phyloP scores from a whole-genome alignment of 176 grass and related monocot genomes.

The Triticum monococcum region DNA sequence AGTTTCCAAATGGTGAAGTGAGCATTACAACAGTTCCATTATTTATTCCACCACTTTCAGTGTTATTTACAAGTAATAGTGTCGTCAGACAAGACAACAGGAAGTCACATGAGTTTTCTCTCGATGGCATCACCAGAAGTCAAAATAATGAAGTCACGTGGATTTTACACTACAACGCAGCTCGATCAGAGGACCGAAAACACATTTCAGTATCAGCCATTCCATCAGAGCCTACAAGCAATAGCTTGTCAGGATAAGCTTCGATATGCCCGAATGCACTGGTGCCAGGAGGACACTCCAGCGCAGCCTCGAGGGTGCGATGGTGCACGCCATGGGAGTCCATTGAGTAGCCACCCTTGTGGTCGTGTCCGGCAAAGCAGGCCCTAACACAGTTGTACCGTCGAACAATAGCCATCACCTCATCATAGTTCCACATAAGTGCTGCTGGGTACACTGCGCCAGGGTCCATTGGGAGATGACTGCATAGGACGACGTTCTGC shows the following conservation, averaged over 20 bases:
- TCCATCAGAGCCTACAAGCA: constrained; percentile 71
- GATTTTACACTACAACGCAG: not conserved
- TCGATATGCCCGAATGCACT: constrained; percentile 65
- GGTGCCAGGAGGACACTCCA: constrained; percentile 82
- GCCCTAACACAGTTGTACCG: constrained; percentile 73
- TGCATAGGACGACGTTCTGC: constrained; percentile 76
- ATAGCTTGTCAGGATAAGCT: constrained; percentile 67
- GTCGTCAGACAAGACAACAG: not conserved
- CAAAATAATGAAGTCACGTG: not conserved
- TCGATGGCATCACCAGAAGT: not conserved
- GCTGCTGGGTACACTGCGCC: constrained; percentile 45
- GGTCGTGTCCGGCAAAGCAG: constrained; percentile 88
- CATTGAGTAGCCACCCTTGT: constrained; percentile 64
- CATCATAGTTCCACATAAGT: constrained; percentile 92
- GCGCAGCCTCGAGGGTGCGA: constrained; percentile 71
- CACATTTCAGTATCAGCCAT: constrained; percentile 73
- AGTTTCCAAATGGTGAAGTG: not conserved
- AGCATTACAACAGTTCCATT: not conserved
- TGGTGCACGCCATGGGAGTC: constrained; percentile 80
- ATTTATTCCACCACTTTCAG: not conserved
- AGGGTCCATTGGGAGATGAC: constrained; percentile 85
- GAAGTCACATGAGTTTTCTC: not conserved
- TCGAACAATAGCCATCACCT: constrained; percentile 75
- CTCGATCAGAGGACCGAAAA: constrained; percentile 30
- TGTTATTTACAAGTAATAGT: constrained; percentile 1